Conservation (phyloP, 208 protist genomes). For the Acanthamoeba healyi region DNA sequence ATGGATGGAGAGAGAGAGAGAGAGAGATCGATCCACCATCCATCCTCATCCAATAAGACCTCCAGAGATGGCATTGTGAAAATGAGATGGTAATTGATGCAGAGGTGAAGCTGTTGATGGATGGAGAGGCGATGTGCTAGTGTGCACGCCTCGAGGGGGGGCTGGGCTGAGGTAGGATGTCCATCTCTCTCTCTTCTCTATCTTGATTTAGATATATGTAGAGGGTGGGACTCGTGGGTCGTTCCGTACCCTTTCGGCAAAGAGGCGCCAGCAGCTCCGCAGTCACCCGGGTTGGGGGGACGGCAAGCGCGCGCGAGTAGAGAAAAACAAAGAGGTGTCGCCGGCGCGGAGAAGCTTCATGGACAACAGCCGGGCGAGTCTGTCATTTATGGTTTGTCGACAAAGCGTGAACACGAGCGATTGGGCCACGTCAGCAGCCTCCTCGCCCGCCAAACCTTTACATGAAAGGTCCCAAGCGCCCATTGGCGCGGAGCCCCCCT, state of each 20-base stretch:
- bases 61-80: no score
- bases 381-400: not conserved
- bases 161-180: no score
- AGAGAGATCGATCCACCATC: no score
- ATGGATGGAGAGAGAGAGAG: no score
- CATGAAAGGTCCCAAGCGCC: not conserved
- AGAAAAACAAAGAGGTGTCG: not conserved
- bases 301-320: not conserved
- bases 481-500: not conserved
- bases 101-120: not conserved
- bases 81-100: no score
- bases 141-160: no score
- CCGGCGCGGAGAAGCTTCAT: not conserved
- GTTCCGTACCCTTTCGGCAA: not conserved
- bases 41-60: no score
- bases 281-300: not conserved
- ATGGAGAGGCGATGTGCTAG: not conserved
- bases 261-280: not conserved
- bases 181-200: no score
- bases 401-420: not conserved
- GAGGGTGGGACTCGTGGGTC: no score
- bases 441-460: not conserved
- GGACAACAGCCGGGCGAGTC: not conserved
- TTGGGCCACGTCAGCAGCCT: not conserved
- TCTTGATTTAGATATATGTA: no score